Base-by-base conservation (phyloP, 2,329 filamentous ascomycete species). In the Annulohypoxylon truncatum region DNA sequence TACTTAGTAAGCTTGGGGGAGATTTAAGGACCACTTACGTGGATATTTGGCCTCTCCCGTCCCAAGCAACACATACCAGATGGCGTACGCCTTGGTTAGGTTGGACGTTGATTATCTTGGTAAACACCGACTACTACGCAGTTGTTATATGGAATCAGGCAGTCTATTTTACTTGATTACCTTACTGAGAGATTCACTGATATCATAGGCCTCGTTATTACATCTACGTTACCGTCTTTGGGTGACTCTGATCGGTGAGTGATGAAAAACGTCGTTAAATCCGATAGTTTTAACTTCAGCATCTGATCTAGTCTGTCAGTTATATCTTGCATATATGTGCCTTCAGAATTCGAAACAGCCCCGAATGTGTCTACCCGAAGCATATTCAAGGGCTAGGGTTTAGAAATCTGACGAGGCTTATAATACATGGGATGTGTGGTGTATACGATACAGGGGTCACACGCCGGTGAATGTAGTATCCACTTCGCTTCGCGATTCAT, bases 1-100 rank as follows among this genome's bases (percentile, higher is more conserved):
- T 55, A 61, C 64, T 62, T 69, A 69, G 61, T 69, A 65, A 67
- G 61, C 46, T 35, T 38, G 4, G 38, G 47, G 44, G 28, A 50
- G 15, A 31, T 22, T n/a, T 26, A 38, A 50, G 47, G 42, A 28
- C 59, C 44, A 54, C 48, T 8, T 44, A 33, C 12, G 26, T 20
- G n/a, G 6, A 15, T 29, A 10, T 47, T 10, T 35, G 22, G 10
- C 42, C n/a, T 20, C 29, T 44, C 42, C 31, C 33, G 33, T 40
- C 50, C 13, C 35, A 53, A n/a, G n/a, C 38, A 4, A 22, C 33
- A 22, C 51, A 31, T 48, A 51, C 44, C 20, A 33, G 13, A 47
- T 22, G 22, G 26, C 46, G 31, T 35, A 10, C 12, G 31, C 35
- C n/a, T 20, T 58, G n/a, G 28, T 6, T n/a, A n/a, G n/a, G n/a